A percentile compares a stretch with the other conserved stretches of the same genome.
Conservation (phyloP, 768 basidiomycete species). For the Kwoniella shandongensis region DNA sequence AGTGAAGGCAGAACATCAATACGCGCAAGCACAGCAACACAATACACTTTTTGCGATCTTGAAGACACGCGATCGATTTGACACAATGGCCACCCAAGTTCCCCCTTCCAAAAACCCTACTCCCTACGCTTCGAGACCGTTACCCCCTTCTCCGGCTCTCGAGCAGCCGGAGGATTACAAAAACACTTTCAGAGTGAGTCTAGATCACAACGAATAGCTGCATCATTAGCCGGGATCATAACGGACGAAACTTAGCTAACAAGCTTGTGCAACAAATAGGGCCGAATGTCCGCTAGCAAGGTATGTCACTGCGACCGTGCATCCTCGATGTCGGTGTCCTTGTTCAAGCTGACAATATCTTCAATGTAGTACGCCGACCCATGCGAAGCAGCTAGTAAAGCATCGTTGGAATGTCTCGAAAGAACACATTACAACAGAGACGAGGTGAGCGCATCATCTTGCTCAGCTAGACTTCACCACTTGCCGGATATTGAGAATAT, state of each 20-base stretch:
- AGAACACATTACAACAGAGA: constrained; percentile 50
- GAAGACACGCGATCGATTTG: background rate
- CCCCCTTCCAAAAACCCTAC: constrained; percentile 44
- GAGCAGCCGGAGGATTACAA: constrained; percentile 50
- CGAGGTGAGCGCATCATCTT: constrained; percentile 36
- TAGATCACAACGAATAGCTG: no score
- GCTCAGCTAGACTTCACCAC: background rate
- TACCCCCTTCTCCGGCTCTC: constrained; percentile 34
- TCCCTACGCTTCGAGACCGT: constrained; percentile 26
- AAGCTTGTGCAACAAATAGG: constrained; percentile 5
- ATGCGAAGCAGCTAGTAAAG: constrained; percentile 50
- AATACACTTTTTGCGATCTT: background rate
- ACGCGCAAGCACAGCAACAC: no score
- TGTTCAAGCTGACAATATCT: background rate
- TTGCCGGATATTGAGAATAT: background rate
- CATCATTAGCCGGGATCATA: no score
- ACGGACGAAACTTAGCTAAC: no score
- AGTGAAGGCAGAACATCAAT: no score
- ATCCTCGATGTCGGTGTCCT: background rate
- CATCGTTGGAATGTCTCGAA: constrained; percentile 50
- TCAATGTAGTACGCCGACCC: constrained; percentile 48
- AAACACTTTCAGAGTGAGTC: constrained; percentile 47
- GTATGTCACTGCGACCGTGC: constrained; percentile 9
- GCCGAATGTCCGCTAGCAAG: constrained; percentile 26
- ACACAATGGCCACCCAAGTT: constrained; percentile 45